Evolutionary conservation across 805 yeast genomes (phyloP), one percentile per base, ranked within the genome.

Genomic region (Zygosaccharomyces lentus): DNA sequence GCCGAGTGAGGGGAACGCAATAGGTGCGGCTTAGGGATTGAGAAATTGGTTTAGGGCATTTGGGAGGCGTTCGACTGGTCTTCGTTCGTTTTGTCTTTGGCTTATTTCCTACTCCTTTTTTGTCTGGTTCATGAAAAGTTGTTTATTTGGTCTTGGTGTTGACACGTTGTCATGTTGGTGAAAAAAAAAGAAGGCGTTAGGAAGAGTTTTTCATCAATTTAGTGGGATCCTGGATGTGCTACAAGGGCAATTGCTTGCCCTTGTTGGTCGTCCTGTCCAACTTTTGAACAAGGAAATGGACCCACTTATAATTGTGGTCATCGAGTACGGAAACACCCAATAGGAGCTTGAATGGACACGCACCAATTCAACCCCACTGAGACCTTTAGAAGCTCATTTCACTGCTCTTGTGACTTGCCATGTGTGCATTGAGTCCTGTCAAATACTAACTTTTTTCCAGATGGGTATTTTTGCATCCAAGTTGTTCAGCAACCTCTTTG

Each of bases 381-480:
- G 16, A 9, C 6, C 32, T 13, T 29, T n/a, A 16, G 3, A 29
- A 29, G 16, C 16, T 16, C 10, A 10, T 29, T 29, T 7, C 13
- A 12, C 16, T 12, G 16, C 32, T 29, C 16, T 29, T 7, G 29
- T 10, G n/a, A 6, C 32, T 29, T 7, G 16, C 16, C 7, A 29
- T 10, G 32, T 6, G 32, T 12, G 32, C 16, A 27, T 38, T 27
- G 41, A 38, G 8, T 26, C 16, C 2, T 15, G 21, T 31, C 10
- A 9, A 9, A 27, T 38, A 38, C 43, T 26, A 32, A 38, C 38
- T 21, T 27, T 19, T 12, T 16, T 30, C 8, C 26, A 72, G 75
- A 90, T 91, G 98, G 98, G 98, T 79, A 77, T 90, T 73, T 86
- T 89, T 62, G 81, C 90, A 73, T 91, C 97, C 56, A 90, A 88